Percentiles rank a stretch among this genome's conserved stretches.
Conservation (phyloP, 148 eudicot genomes). For the Diospyros kaki region DNA sequence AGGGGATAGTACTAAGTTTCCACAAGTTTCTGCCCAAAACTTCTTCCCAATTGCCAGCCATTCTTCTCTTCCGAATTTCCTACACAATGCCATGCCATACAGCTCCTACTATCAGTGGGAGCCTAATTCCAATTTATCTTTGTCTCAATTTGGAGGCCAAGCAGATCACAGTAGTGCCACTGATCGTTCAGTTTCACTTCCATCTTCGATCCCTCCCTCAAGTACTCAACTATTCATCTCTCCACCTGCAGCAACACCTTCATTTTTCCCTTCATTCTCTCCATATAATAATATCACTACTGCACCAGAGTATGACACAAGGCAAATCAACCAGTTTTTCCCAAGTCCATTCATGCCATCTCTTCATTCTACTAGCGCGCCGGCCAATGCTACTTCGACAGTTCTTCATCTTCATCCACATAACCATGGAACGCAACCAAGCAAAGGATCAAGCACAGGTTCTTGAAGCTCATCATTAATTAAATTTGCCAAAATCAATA, state of each 20-base stretch:
- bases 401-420: constrained; percentile 18
- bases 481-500: no score
- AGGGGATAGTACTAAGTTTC: background rate
- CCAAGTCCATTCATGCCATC: constrained; percentile 13
- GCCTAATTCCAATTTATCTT: constrained; percentile 43
- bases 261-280: constrained; percentile 28
- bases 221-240: constrained; percentile 26
- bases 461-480: background rate
- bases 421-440: constrained; percentile 9
- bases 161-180: constrained; percentile 14
- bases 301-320: constrained; percentile 22
- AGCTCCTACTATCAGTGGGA: constrained; percentile 41
- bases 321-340: constrained; percentile 29
- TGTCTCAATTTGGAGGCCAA: constrained; percentile 46
- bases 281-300: constrained; percentile 15
- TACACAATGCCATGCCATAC: constrained; percentile 32
- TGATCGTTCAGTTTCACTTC: constrained; percentile 12
- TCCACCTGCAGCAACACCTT: constrained; percentile 33
- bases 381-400: constrained; percentile 23
- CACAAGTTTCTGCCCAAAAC: constrained; percentile 45
- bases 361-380: constrained; percentile 21
- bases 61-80: constrained; percentile 26
- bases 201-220: constrained; percentile 16
- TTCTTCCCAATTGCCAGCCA: constrained; percentile 46
- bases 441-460: background rate